phyloP scores from a whole-genome alignment of 805 yeast genomes.

The Starmerella stigmatis region DNA sequence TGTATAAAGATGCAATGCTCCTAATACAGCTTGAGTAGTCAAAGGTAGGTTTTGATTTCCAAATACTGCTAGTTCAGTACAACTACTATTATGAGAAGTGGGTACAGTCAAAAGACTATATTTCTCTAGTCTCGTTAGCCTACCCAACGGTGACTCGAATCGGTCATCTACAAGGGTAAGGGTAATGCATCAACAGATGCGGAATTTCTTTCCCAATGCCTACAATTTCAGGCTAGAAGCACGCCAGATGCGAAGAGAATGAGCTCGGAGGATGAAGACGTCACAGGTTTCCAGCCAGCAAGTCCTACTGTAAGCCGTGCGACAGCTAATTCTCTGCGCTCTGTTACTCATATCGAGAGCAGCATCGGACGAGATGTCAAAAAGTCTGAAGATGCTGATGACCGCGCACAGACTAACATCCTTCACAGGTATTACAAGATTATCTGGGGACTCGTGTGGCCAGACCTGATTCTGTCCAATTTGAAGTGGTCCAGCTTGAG shows the following conservation, averaged over 20 bases:
- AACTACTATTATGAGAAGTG: no score
- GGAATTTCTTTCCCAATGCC: no score
- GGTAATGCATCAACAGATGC: no score
- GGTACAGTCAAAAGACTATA: no score
- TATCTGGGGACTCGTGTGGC: constrained; percentile 11
- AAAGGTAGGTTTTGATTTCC: no score
- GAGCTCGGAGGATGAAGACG: constrained; percentile 2
- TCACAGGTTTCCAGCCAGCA: not conserved
- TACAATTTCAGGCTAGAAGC: no score
- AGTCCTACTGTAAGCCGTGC: not conserved
- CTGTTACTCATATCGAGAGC: not conserved
- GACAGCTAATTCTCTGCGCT: not conserved
- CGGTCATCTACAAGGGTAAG: no score
- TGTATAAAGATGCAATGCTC: no score
- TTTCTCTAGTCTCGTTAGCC: no score
- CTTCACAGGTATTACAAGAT: not conserved
- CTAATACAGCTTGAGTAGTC: no score
- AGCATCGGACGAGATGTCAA: constrained; percentile 6
- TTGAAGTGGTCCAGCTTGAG: constrained; percentile 24
- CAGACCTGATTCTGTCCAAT: constrained; percentile 23
- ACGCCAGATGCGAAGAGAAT: not conserved
- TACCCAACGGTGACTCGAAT: no score
- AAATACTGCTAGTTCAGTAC: no score
- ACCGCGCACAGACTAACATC: not conserved
- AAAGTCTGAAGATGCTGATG: constrained; percentile 3